phyloP scores from a whole-genome alignment of 2,329 filamentous ascomycete species.

The Leptographium wingfieldii region DNA sequence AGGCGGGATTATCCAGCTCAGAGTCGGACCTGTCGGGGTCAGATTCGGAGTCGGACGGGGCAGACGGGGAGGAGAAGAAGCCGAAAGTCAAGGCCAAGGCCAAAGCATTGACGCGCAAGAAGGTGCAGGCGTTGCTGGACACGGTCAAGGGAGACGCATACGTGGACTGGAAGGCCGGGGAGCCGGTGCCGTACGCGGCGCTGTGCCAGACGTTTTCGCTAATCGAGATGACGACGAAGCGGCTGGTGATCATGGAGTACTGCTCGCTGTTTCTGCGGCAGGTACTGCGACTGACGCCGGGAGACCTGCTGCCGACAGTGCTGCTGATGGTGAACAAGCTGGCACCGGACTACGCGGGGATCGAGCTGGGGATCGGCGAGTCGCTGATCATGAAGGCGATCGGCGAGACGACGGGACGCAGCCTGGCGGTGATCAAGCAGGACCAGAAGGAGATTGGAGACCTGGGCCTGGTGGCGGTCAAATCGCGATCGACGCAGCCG shows the following conservation, averaged over 20 bases:
- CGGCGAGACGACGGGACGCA: constrained; percentile 84
- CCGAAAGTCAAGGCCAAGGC: constrained; percentile 49
- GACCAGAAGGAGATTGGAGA: constrained; percentile 97
- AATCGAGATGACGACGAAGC: constrained; percentile 87
- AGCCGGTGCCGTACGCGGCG: constrained; percentile 86
- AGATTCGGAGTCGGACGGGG: constrained; percentile 30
- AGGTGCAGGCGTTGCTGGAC: constrained; percentile 70
- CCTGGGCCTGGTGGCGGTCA: constrained; percentile 84
- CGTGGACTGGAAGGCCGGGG: constrained; percentile 83
- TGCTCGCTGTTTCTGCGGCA: constrained; percentile 86
- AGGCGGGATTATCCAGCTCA: constrained; percentile 27
- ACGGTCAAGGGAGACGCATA: constrained; percentile 72
- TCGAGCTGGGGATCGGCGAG: constrained; percentile 96
- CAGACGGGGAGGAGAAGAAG: constrained; percentile 30
- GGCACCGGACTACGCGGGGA: constrained; percentile 88
- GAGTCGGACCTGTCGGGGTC: neutral
- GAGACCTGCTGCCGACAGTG: constrained; percentile 77
- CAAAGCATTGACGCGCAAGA: constrained; percentile 57
- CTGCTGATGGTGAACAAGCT: constrained; percentile 97
- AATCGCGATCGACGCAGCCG: constrained; percentile 86
- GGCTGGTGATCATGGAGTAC: constrained; percentile 75
- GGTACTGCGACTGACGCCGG: constrained; percentile 80
- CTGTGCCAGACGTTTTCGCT: constrained; percentile 90
- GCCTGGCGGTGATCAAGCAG: constrained; percentile 76
- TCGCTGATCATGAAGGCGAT: constrained; percentile 98